Evolutionary conservation across 73 alveolate genomes (phyloP).

Genomic region (Effrenium voratum): DNA sequence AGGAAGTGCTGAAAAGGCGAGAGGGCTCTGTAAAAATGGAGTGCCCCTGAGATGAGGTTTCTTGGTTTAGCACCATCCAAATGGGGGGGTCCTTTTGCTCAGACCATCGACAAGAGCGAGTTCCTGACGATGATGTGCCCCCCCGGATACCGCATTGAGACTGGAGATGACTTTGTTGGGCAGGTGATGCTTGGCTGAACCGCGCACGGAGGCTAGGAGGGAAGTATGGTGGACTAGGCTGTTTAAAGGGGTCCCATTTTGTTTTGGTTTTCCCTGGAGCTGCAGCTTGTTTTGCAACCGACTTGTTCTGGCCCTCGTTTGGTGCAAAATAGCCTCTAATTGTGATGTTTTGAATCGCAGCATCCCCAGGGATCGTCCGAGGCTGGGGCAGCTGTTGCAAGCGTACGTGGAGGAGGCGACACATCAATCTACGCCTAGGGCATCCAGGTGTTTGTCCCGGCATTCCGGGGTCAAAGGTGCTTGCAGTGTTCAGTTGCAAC

Average conservation of each 20-base stretch:
- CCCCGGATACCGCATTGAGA: conserved; percentile 38
- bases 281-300: no score
- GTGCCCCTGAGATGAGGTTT: no score
- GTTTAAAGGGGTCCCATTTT: no score
- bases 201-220: no score
- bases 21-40: no score
- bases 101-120: conserved; percentile 54
- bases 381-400: conserved; percentile 46
- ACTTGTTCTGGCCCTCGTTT: not conserved
- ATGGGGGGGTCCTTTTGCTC: no score
- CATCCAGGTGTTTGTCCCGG: no score
- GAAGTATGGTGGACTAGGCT: no score
- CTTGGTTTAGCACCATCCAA: no score
- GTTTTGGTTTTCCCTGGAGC: not conserved
- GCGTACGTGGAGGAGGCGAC: conserved; percentile 84
- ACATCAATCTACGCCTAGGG: not conserved
- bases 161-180: conserved; percentile 16
- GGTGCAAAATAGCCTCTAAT: not conserved
- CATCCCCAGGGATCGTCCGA: not conserved
- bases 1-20: no score
- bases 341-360: not conserved
- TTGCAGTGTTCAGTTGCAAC: no score
- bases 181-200: conserved; percentile 3
- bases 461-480: no score
- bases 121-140: conserved; percentile 80